Evolutionary conservation across 148 eudicot genomes (phyloP).

Genomic region (Cornus controversa): DNA sequence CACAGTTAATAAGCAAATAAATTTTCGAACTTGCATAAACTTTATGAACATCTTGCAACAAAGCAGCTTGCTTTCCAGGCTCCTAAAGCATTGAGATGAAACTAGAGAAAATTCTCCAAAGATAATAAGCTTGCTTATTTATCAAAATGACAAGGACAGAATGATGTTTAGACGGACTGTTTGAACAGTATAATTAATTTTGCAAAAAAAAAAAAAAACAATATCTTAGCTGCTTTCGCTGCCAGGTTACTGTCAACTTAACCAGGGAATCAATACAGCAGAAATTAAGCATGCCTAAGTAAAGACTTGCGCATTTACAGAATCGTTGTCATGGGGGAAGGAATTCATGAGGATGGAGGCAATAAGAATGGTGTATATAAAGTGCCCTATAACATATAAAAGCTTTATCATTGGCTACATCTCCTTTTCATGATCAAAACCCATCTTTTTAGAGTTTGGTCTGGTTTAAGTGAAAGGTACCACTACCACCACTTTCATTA

Average conservation of each 20-base stretch:
- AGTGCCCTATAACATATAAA: no score
- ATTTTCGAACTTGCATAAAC: not conserved
- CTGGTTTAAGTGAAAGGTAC: not conserved
- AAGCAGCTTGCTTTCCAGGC: constrained; percentile 2
- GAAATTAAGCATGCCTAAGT: no score
- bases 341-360: no score
- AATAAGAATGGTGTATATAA: no score
- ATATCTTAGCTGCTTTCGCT: not conserved
- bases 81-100: no score
- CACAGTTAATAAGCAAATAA: constrained; percentile 17
- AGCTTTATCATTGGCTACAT: no score
- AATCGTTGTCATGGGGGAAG: no score
- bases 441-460: not conserved
- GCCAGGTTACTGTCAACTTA: not conserved
- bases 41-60: not conserved
- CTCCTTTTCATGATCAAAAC: no score
- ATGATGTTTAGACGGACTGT: not conserved
- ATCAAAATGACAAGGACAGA: no score
- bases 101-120: not conserved
- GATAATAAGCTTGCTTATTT: no score
- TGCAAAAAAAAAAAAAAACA: not conserved
- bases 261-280: not conserved
- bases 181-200: not conserved
- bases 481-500: no score
- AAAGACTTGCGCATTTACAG: no score